Evolutionary conservation across 805 yeast species (phyloP).

Genomic region (Schizosaccharomyces octosporus): DNA sequence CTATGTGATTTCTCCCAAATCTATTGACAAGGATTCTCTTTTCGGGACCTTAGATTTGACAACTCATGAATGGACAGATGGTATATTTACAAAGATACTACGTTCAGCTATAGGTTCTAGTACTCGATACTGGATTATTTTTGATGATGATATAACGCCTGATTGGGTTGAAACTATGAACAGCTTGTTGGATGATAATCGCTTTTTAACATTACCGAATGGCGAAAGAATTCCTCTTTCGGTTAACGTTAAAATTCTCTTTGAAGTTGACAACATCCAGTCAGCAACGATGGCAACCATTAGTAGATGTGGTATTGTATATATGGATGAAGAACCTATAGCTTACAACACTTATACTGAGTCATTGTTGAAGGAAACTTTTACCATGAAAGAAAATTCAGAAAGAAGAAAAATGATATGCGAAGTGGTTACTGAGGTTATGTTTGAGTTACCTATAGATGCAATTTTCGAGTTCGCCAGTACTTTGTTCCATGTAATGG

Average conservation of each 20-base stretch:
- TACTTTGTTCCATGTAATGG: too few species aligned
- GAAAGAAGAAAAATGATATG: not conserved
- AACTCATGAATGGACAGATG: conserved; percentile 84
- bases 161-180: conserved; percentile 79
- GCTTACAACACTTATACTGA: not conserved
- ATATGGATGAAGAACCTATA: conserved; percentile 23
- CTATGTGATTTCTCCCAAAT: conserved; percentile 49
- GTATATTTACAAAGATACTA: conserved; percentile 44
- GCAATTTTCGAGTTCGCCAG: too few species aligned
- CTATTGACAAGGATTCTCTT: conserved; percentile 35
- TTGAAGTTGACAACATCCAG: conserved; percentile 46
- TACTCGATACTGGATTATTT: conserved; percentile 51
- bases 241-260: conserved; percentile 33
- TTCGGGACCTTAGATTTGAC: conserved; percentile 50
- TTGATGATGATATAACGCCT: conserved; percentile 87
- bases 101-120: conserved; percentile 36
- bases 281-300: conserved; percentile 77
- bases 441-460: too few species aligned
- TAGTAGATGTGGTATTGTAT: conserved; percentile 75
- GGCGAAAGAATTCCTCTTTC: conserved; percentile 67
- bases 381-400: not conserved
- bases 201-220: conserved; percentile 54
- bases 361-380: not conserved
- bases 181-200: conserved; percentile 77
- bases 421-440: too few species aligned